phyloP scores from a whole-genome alignment of 2,329 filamentous ascomycete genomes.

The Sclerotinia glacialis region DNA sequence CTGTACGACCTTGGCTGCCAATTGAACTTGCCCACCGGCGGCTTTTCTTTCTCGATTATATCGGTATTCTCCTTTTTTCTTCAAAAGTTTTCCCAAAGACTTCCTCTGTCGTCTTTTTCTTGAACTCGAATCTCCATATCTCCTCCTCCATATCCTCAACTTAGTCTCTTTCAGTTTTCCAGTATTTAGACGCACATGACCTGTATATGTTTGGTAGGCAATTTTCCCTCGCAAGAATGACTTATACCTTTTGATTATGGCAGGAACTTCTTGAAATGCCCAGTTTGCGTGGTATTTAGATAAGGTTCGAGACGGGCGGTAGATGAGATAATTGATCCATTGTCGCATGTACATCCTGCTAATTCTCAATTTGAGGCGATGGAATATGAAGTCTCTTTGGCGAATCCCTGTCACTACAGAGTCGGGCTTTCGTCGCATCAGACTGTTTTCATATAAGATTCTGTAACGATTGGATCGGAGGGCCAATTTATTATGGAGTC shows the following conservation, averaged over 20 bases:
- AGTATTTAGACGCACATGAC: not conserved
- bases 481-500: constrained; percentile 17
- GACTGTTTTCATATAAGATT: constrained; percentile 7
- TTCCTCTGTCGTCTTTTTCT: not conserved
- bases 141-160: constrained; percentile 14
- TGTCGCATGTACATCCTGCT: constrained; percentile 17
- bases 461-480: not conserved
- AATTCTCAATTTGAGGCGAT: not conserved
- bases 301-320: not conserved
- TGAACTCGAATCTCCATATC: not conserved
- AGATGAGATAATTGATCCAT: constrained; percentile 15
- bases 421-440: not conserved
- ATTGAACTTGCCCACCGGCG: not conserved
- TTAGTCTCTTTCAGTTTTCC: not conserved
- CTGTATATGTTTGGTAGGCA: constrained; percentile 14
- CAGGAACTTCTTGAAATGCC: not conserved
- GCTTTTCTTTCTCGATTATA: not conserved
- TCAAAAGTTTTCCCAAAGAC: not conserved
- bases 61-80: not conserved
- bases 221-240: not conserved
- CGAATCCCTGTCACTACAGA: constrained; percentile 23
- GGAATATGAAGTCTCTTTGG: constrained; percentile 9
- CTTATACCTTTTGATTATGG: not conserved
- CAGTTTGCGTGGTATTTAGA: constrained; percentile 6
- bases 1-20: constrained; percentile 5